Base-by-base conservation (phyloP, 192 early-diverging fungal species). In the Umbelopsis sp. region DNA sequence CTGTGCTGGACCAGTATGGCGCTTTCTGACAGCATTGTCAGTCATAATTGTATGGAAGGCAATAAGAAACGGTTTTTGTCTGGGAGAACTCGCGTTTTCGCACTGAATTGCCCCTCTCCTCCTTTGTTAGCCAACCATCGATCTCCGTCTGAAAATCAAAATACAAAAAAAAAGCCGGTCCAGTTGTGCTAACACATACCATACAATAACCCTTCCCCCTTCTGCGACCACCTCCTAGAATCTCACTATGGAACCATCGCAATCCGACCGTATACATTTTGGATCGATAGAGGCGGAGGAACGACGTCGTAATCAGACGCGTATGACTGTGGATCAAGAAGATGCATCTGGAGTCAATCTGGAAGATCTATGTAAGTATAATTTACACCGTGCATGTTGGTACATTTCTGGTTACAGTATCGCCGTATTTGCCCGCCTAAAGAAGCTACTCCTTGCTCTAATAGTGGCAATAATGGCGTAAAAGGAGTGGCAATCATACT, bases 351-450 rank as follows among this genome's bases (percentile, higher is more conserved):
- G 82, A 38, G 20, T 85, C 34, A 82, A 69, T 36, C 25, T 85
- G 26, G 83, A 85, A 66, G 77, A 85, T 62, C 69, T 85, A 66
- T 74, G 79, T 83, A 68, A 51, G 9, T 53, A 38, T 11, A 41
- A 50, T 34, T 34, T 26, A 62, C 0, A 17, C 14, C 29, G 4
- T n/a, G 59, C 4, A 8, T 32, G 56, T 12, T 65, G 9, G 14
- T 8, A n/a, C 16, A 1, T 17, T n/a, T 49, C n/a, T 16, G 16
- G 2, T 16, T 12, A 17, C 16, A n/a, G 20, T 7, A 21, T 9
- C 47, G 47, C 20, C 24, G 9, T 14, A 71, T 26, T 17, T 34
- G 24, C 26, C 54, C 12, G 4, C 32, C 2, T 32, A 11, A 41
- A 6, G 38, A 41, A 41, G 38, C 38, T 41, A 41, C 38, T 41